Base-by-base conservation (phyloP, 2,329 filamentous ascomycete species). In the Rhinocladiella similis region DNA sequence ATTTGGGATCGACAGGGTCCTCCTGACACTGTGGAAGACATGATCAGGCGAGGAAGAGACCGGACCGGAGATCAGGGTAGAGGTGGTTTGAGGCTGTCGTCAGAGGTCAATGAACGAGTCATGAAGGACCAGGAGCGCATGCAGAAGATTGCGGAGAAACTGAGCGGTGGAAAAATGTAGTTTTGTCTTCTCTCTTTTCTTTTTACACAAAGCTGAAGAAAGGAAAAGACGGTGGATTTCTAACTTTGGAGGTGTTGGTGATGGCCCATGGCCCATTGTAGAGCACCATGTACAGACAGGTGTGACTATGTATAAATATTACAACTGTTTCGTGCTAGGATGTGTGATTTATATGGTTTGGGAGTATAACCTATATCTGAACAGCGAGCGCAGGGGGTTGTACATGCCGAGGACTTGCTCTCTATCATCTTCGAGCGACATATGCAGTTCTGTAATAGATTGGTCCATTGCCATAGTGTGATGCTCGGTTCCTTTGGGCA, bases 161-260 rank as follows among this genome's bases (percentile, higher is more conserved):
- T 89, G 65, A 89, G 85, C 18, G 86, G 86, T 53, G 86, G 86
- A 50, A 87, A 85, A 75, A 76, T 84, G 70, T 75, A 53, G 59
- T 27, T 41, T 9, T 38, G n/a, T n/a, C n/a, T n/a, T n/a, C n/a
- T n/a, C n/a, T n/a, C n/a, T n/a, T n/a, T n/a, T n/a, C n/a, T n/a
- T n/a, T n/a, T n/a, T n/a, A n/a, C 22, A 25, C 22, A 25, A 25
- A 25, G 22, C 22, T 7, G 22, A 38, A 10, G 13, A 38, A 38
- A 38, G 35, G 13, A 10, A 4, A 5, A 38, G 22, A 25, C 22
- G n/a, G n/a, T n/a, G n/a, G n/a, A n/a, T n/a, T n/a, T n/a, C n/a
- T n/a, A n/a, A n/a, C n/a, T n/a, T n/a, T n/a, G n/a, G 22, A 25
- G 4, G 22, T 7, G 22, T 25, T 25, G 22, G 22, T 25, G 22